Conservation (phyloP, 2,329 filamentous ascomycete species). For the Rosellinia necatrix region DNA sequence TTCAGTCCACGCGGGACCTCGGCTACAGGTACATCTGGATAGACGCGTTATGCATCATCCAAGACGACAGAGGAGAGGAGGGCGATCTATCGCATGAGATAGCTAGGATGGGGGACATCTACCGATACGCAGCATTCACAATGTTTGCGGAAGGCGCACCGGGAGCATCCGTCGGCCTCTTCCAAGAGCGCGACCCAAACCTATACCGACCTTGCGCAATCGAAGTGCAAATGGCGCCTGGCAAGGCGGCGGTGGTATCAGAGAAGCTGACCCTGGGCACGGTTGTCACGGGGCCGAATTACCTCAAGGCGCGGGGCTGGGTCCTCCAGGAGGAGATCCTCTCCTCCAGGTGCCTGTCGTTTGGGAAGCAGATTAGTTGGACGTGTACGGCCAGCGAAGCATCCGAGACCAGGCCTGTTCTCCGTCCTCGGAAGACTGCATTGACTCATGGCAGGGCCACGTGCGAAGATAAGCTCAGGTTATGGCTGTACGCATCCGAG, state of each 20-base stretch:
- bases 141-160: conserved; percentile 24
- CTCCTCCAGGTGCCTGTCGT: conserved; percentile 26
- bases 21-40: conserved; percentile 33
- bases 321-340: conserved; percentile 34
- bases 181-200: conserved; percentile 18
- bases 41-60: conserved; percentile 33
- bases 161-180: conserved; percentile 25
- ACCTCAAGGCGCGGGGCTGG: conserved; percentile 30
- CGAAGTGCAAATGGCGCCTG: neutral
- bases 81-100: conserved; percentile 23
- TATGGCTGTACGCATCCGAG: conserved; percentile 22
- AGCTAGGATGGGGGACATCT: conserved; percentile 25
- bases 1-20: conserved; percentile 17
- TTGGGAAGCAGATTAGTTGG: conserved; percentile 32
- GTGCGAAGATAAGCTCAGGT: conserved; percentile 15
- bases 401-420: conserved; percentile 25
- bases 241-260: neutral
- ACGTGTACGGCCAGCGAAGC: conserved; percentile 20
- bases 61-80: conserved; percentile 30
- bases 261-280: conserved; percentile 19
- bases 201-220: conserved; percentile 20
- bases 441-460: neutral
- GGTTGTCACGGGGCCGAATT: conserved; percentile 16
- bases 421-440: conserved; percentile 3
- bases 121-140: conserved; percentile 24